Conservation (phyloP, 305 asterid species). For the Vinca major region DNA sequence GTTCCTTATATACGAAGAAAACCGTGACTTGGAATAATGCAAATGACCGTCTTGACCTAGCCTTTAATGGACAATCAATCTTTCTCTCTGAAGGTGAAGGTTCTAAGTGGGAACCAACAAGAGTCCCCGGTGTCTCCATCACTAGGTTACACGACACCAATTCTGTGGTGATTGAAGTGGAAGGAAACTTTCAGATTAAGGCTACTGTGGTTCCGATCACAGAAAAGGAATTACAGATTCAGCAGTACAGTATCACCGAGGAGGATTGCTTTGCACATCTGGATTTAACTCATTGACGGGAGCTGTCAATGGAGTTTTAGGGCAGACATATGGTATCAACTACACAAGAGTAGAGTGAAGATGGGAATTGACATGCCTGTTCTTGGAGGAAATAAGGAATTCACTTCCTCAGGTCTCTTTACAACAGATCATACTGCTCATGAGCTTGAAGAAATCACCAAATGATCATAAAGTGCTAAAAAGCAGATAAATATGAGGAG, state of each 20-base stretch:
- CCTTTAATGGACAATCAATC: slow-evolving; percentile 39
- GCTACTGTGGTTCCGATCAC: slow-evolving; percentile 69
- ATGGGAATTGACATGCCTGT: slow-evolving; percentile 81
- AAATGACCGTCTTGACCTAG: slow-evolving; percentile 42
- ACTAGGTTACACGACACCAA: slow-evolving; percentile 40
- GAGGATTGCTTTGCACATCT: slow-evolving; percentile 79
- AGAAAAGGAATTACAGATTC: slow-evolving; percentile 44
- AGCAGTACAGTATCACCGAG: slow-evolving; percentile 50
- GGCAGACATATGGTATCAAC: slow-evolving; percentile 53
- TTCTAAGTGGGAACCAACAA: slow-evolving; percentile 25
- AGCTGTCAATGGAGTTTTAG: slow-evolving; percentile 60
- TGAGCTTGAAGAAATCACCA: no score
- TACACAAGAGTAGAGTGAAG: slow-evolving; percentile 56
- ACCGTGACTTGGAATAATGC: slow-evolving; percentile 53
- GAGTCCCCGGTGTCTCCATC: slow-evolving; percentile 23
- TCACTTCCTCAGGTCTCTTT: slow-evolving; percentile 44
- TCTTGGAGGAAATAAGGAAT: slow-evolving; percentile 61
- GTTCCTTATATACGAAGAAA: slow-evolving; percentile 48
- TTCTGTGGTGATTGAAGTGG: slow-evolving; percentile 43
- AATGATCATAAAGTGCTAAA: no score
- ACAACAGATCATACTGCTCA: slow-evolving; percentile 54
- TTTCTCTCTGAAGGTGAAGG: slow-evolving; percentile 36
- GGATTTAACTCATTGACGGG: slow-evolving; percentile 53
- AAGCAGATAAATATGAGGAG: no score
- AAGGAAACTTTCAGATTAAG: slow-evolving; percentile 56